These are phyloP conservation scores for Knufia petricola DNA, from an alignment of 2,329 filamentous ascomycete genomes.

Conservation along the genomic window DNA sequence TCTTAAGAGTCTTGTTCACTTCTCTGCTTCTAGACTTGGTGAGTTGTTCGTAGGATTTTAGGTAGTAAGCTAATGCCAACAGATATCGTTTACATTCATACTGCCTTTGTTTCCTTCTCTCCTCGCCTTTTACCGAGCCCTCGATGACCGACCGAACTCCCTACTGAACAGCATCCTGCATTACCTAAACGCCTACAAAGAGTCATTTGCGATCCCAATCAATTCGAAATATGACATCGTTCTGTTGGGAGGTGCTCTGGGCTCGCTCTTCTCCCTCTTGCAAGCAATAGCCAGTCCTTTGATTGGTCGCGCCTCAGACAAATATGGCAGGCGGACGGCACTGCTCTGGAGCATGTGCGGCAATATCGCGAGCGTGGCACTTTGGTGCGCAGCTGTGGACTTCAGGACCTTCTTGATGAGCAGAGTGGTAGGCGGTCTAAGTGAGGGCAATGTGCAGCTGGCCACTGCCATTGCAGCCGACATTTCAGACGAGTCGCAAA, in stretches of 20 bases:
- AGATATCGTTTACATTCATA: conserved; percentile 99
- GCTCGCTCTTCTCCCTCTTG: conserved; percentile 84
- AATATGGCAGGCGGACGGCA: conserved; percentile 75
- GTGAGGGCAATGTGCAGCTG: conserved; percentile 93
- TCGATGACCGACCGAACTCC: conserved; percentile 55
- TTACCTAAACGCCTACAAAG: conserved; percentile 89
- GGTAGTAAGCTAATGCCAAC: conserved; percentile 9
- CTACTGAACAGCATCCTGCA: conserved; percentile 69
- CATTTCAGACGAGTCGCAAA: conserved; percentile 74
- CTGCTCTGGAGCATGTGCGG: conserved; percentile 85
- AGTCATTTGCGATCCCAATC: conserved; percentile 81
- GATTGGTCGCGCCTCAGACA: conserved; percentile 81
- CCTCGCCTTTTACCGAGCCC: conserved; percentile 88
- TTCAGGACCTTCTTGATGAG: conserved; percentile 95
- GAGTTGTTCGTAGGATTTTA: conserved; percentile 27
- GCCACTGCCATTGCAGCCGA: conserved; percentile 95
- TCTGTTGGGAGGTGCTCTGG: conserved; percentile 81
- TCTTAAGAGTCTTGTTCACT: conserved; percentile 77
- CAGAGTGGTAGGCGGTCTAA: conserved; percentile 80
- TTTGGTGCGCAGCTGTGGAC: conserved; percentile 89
- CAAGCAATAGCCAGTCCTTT: conserved; percentile 87
- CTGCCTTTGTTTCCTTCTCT: conserved; percentile 91
- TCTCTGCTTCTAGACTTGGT: conserved; percentile 86
- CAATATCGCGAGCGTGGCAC: conserved; percentile 83
- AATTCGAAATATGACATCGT: conserved; percentile 97